Percentiles rank a stretch among this genome's conserved stretches.
These are phyloP conservation scores for Sanghuangporus baumii DNA, from an alignment of 1,284 basidiomycete species.

Conservation along the genomic window DNA sequence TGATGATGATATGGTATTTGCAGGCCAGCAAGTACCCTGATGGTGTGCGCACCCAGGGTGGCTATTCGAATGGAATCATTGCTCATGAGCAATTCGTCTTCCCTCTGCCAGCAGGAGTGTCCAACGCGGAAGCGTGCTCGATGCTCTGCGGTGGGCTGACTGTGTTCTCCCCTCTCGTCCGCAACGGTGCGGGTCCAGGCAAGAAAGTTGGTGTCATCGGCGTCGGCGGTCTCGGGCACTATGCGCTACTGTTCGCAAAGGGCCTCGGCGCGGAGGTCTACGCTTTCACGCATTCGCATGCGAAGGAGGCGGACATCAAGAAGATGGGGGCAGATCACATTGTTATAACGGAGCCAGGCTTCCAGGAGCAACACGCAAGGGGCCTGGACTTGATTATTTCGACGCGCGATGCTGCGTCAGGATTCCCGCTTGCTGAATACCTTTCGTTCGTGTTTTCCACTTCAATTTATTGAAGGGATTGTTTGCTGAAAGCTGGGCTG, in stretches of 20 bases:
- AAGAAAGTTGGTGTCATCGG: constrained; percentile 66
- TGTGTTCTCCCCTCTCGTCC: constrained; percentile 57
- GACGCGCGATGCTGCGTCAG: constrained; percentile 28
- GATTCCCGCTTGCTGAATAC: constrained; percentile 28
- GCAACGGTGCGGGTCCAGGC: constrained; percentile 56
- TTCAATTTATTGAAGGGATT: constrained; percentile 32
- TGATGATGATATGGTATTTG: too few species aligned
- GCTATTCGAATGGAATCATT: constrained; percentile 62
- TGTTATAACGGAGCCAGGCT: constrained; percentile 30
- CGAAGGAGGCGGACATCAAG: constrained; percentile 42
- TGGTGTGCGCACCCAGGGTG: constrained; percentile 49
- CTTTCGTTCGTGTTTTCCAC: constrained; percentile 25
- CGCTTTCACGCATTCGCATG: constrained; percentile 42
- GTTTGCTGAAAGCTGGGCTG: background rate
- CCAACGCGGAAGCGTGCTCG: constrained; percentile 44
- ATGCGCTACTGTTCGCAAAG: constrained; percentile 42
- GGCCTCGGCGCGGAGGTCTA: constrained; percentile 46
- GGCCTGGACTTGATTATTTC: constrained; percentile 42
- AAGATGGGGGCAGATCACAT: constrained; percentile 41
- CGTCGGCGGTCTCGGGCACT: constrained; percentile 48
- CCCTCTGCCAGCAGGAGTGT: constrained; percentile 56
- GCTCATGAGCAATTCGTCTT: constrained; percentile 68
- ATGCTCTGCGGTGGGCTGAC: constrained; percentile 66
- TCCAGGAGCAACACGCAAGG: constrained; percentile 33
- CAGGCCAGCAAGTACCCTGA: constrained; percentile 38